Percentiles rank a stretch among this genome's conserved stretches.
These are phyloP conservation scores for Phellopilus nigrolimitatus DNA, from an alignment of 1,284 basidiomycete species.

Conservation along the genomic window DNA sequence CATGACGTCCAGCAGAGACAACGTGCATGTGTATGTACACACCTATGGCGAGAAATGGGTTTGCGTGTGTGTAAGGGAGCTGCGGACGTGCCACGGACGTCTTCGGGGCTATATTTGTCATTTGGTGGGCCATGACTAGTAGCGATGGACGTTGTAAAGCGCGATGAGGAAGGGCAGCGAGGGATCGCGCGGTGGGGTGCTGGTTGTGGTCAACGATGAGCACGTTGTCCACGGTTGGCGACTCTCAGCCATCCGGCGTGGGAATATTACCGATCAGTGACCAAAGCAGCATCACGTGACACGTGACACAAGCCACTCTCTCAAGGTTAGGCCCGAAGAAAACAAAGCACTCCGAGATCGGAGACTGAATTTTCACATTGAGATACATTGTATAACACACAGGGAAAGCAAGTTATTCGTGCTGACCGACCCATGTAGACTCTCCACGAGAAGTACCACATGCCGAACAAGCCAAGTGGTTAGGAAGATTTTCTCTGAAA, in stretches of 20 bases:
- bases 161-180: background rate
- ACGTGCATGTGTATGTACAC: slow-evolving; percentile 12
- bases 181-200: slow-evolving; percentile 1
- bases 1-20: background rate
- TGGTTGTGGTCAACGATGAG: slow-evolving; percentile 9
- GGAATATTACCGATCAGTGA: slow-evolving; percentile 1
- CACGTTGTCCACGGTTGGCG: slow-evolving; percentile 7
- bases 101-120: slow-evolving; percentile 19
- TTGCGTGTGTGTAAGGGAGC: slow-evolving; percentile 35
- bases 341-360: background rate
- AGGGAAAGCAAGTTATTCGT: background rate
- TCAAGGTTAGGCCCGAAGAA: background rate
- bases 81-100: slow-evolving; percentile 31
- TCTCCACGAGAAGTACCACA: slow-evolving; percentile 38
- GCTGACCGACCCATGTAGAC: slow-evolving; percentile 4
- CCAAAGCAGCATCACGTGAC: slow-evolving; percentile 5
- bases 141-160: background rate
- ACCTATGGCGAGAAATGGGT: slow-evolving; percentile 27
- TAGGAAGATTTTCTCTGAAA: slow-evolving; percentile 42
- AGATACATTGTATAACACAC: background rate
- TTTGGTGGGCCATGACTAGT: background rate
- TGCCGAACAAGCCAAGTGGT: slow-evolving; percentile 47
- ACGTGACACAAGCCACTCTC: background rate
- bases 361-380: background rate
- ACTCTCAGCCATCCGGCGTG: background rate